Conservation (phyloP, 805 yeast species). For the Kuraishia cidri region DNA sequence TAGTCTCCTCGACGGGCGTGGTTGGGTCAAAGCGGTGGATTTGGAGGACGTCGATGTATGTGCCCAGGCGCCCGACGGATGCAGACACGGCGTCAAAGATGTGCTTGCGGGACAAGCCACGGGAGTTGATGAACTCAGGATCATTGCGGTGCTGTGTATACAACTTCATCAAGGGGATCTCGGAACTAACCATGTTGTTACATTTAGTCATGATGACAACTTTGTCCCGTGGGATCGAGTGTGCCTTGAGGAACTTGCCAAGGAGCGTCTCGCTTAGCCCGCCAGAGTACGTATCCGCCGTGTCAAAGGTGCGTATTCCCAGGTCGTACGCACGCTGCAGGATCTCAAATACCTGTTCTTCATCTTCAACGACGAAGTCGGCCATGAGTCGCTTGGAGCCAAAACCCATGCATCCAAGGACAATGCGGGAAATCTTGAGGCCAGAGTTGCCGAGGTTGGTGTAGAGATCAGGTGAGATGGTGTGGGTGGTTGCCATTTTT, state of each 20-base stretch:
- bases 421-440: constrained; percentile 34
- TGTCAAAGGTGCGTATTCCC: constrained; percentile 42
- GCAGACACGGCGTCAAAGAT: constrained; percentile 32
- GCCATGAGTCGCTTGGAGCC: constrained; percentile 34
- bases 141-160: constrained; percentile 3
- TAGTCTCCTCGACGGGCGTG: constrained; percentile 42
- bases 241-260: constrained; percentile 43
- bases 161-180: no score
- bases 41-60: constrained; percentile 44
- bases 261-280: constrained; percentile 39
- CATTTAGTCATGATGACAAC: constrained; percentile 46
- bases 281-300: constrained; percentile 39
- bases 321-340: constrained; percentile 36
- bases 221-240: constrained; percentile 40
- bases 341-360: constrained; percentile 30
- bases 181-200: constrained; percentile 13
- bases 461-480: not conserved
- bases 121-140: constrained; percentile 20
- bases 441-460: constrained; percentile 32
- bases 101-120: constrained; percentile 36
- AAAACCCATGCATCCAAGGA: constrained; percentile 48
- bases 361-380: constrained; percentile 28
- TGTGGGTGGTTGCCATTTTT: not conserved
- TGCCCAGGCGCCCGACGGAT: constrained; percentile 38
- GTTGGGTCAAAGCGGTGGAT: constrained; percentile 44